These are phyloP conservation scores for Xylaria scruposa DNA, from an alignment of 495 filamentous ascomycete species.

Conservation along the genomic window DNA sequence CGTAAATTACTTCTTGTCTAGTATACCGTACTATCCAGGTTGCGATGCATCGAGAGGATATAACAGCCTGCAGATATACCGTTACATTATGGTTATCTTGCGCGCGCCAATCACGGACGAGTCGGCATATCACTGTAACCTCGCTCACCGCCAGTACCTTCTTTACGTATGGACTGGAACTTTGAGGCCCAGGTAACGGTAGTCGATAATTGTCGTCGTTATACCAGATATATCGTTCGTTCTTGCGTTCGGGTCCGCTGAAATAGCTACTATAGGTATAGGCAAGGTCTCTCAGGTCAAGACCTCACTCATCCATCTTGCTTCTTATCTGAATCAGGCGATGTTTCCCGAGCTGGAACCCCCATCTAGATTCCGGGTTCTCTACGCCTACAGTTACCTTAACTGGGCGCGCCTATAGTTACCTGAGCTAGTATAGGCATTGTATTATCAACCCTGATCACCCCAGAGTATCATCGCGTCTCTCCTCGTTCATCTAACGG, in stretches of 20 bases:
- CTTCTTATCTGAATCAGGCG: slow-evolving; percentile 12
- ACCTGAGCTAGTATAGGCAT: slow-evolving; percentile 3
- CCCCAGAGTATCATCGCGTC: not conserved
- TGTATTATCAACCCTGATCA: too few relatives aligned
- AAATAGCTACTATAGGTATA: not conserved
- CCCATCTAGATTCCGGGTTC: slow-evolving; percentile 2
- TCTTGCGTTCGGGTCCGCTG: slow-evolving; percentile 20
- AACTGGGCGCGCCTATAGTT: not conserved
- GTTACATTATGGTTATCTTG: not conserved
- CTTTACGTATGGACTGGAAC: not conserved
- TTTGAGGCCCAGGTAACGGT: not conserved
- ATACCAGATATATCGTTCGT: slow-evolving; percentile 7
- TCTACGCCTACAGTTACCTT: not conserved
- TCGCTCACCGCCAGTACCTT: slow-evolving; percentile 19
- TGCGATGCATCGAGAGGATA: not conserved
- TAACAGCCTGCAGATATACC: slow-evolving; percentile 1
- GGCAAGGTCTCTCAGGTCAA: not conserved
- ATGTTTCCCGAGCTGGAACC: not conserved
- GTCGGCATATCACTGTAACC: not conserved
- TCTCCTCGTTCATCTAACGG: slow-evolving; percentile 1
- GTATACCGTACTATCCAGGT: not conserved
- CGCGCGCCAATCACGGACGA: slow-evolving; percentile 5
- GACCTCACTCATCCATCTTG: not conserved
- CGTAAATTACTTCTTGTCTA: slow-evolving; percentile 4
- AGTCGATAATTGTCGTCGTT: not conserved